Evolutionary conservation across 148 eudicot genomes (phyloP), one percentile per base, ranked within the genome.

Genomic region (Selenicereus undatus): DNA sequence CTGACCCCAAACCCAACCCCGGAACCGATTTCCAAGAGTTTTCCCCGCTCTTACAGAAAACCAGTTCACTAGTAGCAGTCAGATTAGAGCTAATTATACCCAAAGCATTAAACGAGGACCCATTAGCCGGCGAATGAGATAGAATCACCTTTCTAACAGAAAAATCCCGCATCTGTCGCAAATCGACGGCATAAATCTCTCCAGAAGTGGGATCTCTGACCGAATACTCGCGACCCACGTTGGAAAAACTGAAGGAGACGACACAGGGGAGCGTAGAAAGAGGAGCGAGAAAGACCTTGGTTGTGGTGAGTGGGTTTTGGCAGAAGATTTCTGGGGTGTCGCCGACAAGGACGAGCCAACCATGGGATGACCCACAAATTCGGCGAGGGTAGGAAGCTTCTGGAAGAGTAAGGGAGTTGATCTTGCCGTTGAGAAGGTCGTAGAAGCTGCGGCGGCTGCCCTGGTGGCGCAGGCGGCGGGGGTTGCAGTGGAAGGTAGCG

Each of bases 211-310:
- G 80, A 1, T 87, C 77, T 3, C 71, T 80, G 21, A 92, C 42
- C 1, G 84, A 32, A 72, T 88, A 94, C 82, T 94, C 98, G 11
- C 92, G 79, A 32, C 97, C 98, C 4, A 88, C 73, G 27, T 87
- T 70, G 27, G 81, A 78, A 60, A 86, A 87, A 68, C 83, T 78
- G 80, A 94, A 92, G 29, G 79, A 75, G 2, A 79, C 60, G 3
- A 94, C 97, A 11, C 88, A 88, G 0, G 98, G 97, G 51, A 94
- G 92, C 4, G 93, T 27, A 0, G 91, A 88, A 9, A 94, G 84
- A 3, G 93, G 89, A 0, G 92, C 89, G 43, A 90, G 92, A 29
- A 51, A 17, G 22, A 90, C 48, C 68, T 73, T 87, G 20, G 78
- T 76, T 5, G 83, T 81, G 6, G 91, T 89, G 36, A 94, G 73